Percentiles rank a stretch among this genome's conserved stretches.
phyloP scores from a whole-genome alignment of 164 flowering plant genomes.

The Umbilicus rupestris region DNA sequence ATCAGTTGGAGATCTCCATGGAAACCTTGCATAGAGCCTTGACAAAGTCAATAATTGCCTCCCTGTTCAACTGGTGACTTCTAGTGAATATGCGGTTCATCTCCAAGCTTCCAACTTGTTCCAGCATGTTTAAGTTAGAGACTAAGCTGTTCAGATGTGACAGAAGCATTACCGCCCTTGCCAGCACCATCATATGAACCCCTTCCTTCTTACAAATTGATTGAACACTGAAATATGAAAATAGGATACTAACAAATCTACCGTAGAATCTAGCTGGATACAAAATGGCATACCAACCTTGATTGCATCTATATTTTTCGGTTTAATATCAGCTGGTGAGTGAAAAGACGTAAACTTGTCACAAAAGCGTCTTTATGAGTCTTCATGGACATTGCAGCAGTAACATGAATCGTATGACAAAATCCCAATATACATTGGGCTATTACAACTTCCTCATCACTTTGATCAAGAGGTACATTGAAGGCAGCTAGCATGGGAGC shows the following conservation, averaged over 20 bases:
- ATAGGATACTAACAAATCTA: background rate
- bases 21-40: constrained; percentile 98
- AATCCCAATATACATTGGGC: constrained; percentile 83
- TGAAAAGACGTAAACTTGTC: constrained; percentile 97
- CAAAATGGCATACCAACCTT: constrained; percentile 10
- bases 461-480: constrained; percentile 98
- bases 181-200: constrained; percentile 99
- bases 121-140: constrained; percentile 90
- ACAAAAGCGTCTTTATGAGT: constrained; percentile 99
- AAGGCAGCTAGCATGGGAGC: constrained; percentile 99
- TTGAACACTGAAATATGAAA: background rate
- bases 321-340: constrained; percentile 96
- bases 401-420: constrained; percentile 83
- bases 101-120: constrained; percentile 93
- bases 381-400: constrained; percentile 98
- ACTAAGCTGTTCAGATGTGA: constrained; percentile 85
- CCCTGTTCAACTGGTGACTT: constrained; percentile 91
- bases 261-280: background rate
- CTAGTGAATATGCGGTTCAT: constrained; percentile 88
- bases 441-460: constrained; percentile 80
- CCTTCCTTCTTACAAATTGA: constrained; percentile 53
- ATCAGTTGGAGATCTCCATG: constrained; percentile 92
- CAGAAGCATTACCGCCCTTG: constrained; percentile 64
- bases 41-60: constrained; percentile 94
- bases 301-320: constrained; percentile 49